These are phyloP conservation scores for Adiantum capillusveneris DNA, from an alignment of 75 land plant genomes.

Conservation along the genomic window DNA sequence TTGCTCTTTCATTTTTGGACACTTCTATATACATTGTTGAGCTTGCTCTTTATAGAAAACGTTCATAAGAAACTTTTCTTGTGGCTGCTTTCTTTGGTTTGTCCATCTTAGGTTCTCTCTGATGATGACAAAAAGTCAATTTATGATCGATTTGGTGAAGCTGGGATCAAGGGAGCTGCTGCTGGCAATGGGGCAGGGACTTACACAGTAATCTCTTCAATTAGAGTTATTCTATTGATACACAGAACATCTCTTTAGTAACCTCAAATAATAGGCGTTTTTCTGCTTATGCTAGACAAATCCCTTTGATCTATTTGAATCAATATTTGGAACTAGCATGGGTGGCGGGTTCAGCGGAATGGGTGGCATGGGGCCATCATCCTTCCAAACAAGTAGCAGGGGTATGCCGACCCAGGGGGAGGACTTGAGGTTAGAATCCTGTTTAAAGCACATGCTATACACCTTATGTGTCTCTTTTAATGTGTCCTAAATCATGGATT, in stretches of 20 bases:
- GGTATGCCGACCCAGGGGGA: conserved; percentile 68
- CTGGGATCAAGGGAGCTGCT: conserved; percentile 76
- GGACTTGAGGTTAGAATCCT: conserved; percentile 82
- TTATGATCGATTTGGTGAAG: conserved; percentile 97
- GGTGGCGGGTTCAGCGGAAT: conserved; percentile 64
- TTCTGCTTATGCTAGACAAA: no score
- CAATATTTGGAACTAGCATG: conserved; percentile 93
- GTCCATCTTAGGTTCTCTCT: conserved; percentile 92
- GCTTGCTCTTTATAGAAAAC: no score
- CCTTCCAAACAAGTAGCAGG: conserved; percentile 53
- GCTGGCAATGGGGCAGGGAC: conserved; percentile 44
- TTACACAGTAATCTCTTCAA: conserved; percentile 73
- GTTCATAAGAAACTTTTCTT: no score
- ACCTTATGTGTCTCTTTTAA: not conserved
- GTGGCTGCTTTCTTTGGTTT: no score
- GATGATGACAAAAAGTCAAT: conserved; percentile 89
- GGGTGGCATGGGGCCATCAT: conserved; percentile 64
- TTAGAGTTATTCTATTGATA: no score
- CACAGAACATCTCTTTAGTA: no score
- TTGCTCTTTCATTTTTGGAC: no score
- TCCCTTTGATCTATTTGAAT: conserved; percentile 95
- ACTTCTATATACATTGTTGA: no score
- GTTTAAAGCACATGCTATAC: no score
- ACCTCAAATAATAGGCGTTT: no score
- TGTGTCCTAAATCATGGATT: not conserved